Percentiles rank a stretch among this genome's conserved stretches.
Conservation (phyloP, 805 yeast genomes). For the Zygotorulaspora sp. region DNA sequence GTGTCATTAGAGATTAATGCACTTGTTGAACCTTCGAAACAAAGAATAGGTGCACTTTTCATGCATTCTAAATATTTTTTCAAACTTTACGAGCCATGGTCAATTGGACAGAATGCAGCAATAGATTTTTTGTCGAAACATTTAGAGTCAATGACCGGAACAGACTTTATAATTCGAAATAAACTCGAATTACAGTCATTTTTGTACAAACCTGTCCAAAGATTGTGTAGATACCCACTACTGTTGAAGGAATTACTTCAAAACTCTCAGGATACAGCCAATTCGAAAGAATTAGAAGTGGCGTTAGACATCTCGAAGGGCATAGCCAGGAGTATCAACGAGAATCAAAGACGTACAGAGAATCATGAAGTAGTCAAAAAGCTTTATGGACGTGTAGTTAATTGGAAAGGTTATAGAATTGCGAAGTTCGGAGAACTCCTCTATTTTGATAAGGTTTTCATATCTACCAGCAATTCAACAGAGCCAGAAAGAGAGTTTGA, state of each 20-base stretch:
- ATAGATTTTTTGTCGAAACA: slow-evolving; percentile 61
- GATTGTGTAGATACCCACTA: slow-evolving; percentile 92
- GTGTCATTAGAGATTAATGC: slow-evolving; percentile 88
- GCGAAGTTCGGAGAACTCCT: slow-evolving; percentile 80
- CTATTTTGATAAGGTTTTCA: slow-evolving; percentile 63
- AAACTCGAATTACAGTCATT: slow-evolving; percentile 86
- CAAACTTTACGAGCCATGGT: slow-evolving; percentile 89
- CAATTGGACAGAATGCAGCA: slow-evolving; percentile 84
- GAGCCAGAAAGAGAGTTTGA: slow-evolving; percentile 81
- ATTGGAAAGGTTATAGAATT: slow-evolving; percentile 88
- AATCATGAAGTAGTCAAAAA: slow-evolving; percentile 68
- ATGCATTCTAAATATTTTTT: slow-evolving; percentile 82
- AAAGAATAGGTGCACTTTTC: slow-evolving; percentile 85
- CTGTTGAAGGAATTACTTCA: slow-evolving; percentile 72
- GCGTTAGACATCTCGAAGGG: slow-evolving; percentile 75
- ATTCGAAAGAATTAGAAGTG: slow-evolving; percentile 59
- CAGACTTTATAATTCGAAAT: slow-evolving; percentile 68
- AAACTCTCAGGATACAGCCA: slow-evolving; percentile 47
- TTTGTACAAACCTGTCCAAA: slow-evolving; percentile 89
- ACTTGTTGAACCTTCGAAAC: slow-evolving; percentile 64
- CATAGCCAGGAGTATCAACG: slow-evolving; percentile 85
- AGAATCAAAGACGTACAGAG: slow-evolving; percentile 88
- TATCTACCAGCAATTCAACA: slow-evolving; percentile 38
- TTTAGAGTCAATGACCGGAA: slow-evolving; percentile 46
- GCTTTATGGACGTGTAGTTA: slow-evolving; percentile 67